Base-by-base conservation (phyloP, 2,329 filamentous ascomycete genomes). In the Beauveria varroae region DNA sequence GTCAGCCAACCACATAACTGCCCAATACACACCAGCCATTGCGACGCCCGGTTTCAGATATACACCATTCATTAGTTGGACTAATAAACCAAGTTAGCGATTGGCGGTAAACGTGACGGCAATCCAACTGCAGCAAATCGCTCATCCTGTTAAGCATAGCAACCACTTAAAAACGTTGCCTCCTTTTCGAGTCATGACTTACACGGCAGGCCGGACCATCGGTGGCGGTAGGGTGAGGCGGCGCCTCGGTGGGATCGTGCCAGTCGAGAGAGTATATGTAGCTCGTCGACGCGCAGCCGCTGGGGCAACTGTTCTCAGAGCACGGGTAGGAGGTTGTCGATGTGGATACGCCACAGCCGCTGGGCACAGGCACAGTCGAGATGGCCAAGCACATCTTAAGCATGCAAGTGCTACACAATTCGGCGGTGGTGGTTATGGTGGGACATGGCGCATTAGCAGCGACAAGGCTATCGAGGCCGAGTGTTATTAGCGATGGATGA, bases 401-500 rank as follows among this genome's bases (percentile, higher is more conserved):
- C 7, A 65, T 14, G 63, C 74, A 76, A 5, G 72, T 74, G 20
- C 67, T 64, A 66, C 74, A 76, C 47, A 71, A 59, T 20, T 69
- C 64, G 14, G 65, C 64, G 0, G 71, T 74, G 37, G 67, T 64
- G 12, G 71, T 74, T 16, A 74, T 67, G 24, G 72, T 74, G 41
- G 74, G 74, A 49, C 74, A 76, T 6, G 61, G 58, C 1, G 62
- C 52, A 43, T 57, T 30, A 22, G 57, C 51, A 9, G 58, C 53
- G 9, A 26, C 49, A 20, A 60, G 41, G 49, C 46, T 46, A 37
- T 37, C 34, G 1, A 14, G 34, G 34, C 5, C 5, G 24, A 16
- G 43, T 8, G 5, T 20, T 37, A 37, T 28, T 37, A 37, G 18
- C 12, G 18, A 28, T 6, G 6, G 5, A 34, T 3, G 16, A 16